Evolutionary conservation across 2,329 filamentous ascomycete species (phyloP).

Genomic region (Aspergillus sojae): DNA sequence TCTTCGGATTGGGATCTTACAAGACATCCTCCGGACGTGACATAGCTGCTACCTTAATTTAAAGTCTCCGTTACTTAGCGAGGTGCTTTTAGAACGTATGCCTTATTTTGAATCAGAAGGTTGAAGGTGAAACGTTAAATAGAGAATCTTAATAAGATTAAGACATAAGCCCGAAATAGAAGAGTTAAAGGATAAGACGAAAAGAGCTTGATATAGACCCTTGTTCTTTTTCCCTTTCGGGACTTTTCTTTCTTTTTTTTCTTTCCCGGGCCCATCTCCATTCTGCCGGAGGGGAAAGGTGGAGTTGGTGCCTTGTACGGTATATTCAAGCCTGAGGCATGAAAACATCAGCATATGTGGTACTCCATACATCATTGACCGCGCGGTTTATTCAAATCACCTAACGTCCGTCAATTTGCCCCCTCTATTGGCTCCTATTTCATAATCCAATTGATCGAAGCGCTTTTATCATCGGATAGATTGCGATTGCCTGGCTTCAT

Average conservation of each 20-base stretch:
- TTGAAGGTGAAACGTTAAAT: not conserved
- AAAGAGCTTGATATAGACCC: not conserved
- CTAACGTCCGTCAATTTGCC: not conserved
- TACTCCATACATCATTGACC: not conserved
- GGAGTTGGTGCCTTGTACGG: not conserved
- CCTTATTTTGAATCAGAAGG: not conserved
- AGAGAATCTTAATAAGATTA: not conserved
- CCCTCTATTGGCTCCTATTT: not conserved
- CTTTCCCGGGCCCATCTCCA: not conserved
- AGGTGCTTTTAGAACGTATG: not conserved
- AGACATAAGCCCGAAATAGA: not conserved
- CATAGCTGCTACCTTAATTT: slow-evolving; percentile 61
- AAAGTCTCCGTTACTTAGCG: not conserved
- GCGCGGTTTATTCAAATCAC: not conserved
- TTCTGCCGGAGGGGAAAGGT: not conserved
- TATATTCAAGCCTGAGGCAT: slow-evolving; percentile 15
- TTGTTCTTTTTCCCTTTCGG: not conserved
- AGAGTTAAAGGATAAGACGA: not conserved
- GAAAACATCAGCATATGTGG: not conserved
- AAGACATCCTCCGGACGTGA: slow-evolving; percentile 95
- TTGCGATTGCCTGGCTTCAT: not conserved
- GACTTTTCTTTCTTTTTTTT: not conserved
- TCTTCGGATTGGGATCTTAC: slow-evolving; percentile 54
- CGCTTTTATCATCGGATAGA: not conserved
- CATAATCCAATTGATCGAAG: not conserved